Evolutionary conservation across 768 basidiomycete genomes (phyloP).

Genomic region (Termitomyces sp.): DNA sequence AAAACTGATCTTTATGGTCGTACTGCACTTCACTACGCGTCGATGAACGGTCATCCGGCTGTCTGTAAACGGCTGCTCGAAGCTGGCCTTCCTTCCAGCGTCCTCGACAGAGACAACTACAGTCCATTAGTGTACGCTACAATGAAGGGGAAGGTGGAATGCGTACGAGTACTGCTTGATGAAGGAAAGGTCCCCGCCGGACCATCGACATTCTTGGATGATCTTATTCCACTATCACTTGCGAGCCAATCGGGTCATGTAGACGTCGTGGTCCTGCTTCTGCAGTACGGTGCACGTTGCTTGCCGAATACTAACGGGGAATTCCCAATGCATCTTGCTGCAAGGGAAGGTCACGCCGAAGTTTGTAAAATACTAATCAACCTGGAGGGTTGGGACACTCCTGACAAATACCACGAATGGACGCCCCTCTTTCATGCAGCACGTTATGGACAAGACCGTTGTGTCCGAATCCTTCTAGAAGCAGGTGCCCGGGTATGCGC

Average conservation of each 20-base stretch:
- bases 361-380: slow-evolving; percentile 74
- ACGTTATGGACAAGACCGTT: slow-evolving; percentile 72
- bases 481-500: slow-evolving; percentile 74
- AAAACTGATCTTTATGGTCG: slow-evolving; percentile 89
- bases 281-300: slow-evolving; percentile 72
- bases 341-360: slow-evolving; percentile 84
- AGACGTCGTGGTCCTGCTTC: slow-evolving; percentile 72
- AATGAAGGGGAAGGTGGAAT: slow-evolving; percentile 75
- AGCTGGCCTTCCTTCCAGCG: slow-evolving; percentile 57
- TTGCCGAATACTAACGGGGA: slow-evolving; percentile 92
- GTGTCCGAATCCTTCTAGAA: slow-evolving; percentile 72
- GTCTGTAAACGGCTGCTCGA: slow-evolving; percentile 76
- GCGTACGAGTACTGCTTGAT: slow-evolving; percentile 77
- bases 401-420: slow-evolving; percentile 98
- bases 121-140: slow-evolving; percentile 94
- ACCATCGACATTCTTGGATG: slow-evolving; percentile 50
- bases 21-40: slow-evolving; percentile 91
- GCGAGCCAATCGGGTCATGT: slow-evolving; percentile 89
- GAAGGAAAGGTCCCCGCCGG: slow-evolving; percentile 63
- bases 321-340: slow-evolving; percentile 94
- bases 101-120: slow-evolving; percentile 89
- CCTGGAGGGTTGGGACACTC: slow-evolving; percentile 75
- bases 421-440: slow-evolving; percentile 96
- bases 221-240: slow-evolving; percentile 82
- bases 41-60: slow-evolving; percentile 81